Base-by-base conservation (phyloP, 768 basidiomycete genomes). In the Austroboletus eburneus region DNA sequence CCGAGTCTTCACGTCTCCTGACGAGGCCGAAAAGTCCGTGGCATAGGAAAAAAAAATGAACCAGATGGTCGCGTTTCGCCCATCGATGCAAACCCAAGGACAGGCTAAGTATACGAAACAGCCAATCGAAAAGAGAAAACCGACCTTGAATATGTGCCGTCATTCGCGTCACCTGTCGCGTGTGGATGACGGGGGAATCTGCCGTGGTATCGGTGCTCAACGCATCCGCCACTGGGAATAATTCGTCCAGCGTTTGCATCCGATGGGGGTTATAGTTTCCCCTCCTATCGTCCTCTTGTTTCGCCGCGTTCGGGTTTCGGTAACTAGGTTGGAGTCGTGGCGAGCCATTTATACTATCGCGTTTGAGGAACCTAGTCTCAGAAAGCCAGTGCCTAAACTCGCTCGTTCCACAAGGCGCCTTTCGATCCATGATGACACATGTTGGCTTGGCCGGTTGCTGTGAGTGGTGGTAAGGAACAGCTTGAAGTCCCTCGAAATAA, bases 401-500 rank as follows among this genome's bases (percentile, higher is more conserved):
- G 20, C 49, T 64, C 6, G 51, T 52, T 34, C 49, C 51, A 22
- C 51, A 40, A n/a, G 49, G 14, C 34, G 24, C 33, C 33, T 55
- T 52, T 35, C 48, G 53, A 23, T 59, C 57, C 39, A 43, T 40
- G 37, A 33, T 12, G 1, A 44, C 41, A 32, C 23, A 43, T 21
- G 39, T 39, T n/a, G n/a, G n/a, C 50, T 38, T 57, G 37, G 40
- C 33, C 4, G 49, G 36, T 39, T 34, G 61, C 27, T 55, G 54
- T 24, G 49, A 35, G n/a, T 42, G 43, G 17, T 45, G 57, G 42
- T n/a, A 45, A 47, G 56, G 51, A 14, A 38, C 48, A 20, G 56
- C 54, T 38, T 62, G 48, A 37, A 77, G 61, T 10, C 69, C 68
- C 45, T 80, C 72, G 48, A 71, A 79, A 59, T 76, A 79, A 24